Evolutionary conservation across 176 grass and related monocot species (phyloP).

Genomic region (Panicum miliaceum): DNA sequence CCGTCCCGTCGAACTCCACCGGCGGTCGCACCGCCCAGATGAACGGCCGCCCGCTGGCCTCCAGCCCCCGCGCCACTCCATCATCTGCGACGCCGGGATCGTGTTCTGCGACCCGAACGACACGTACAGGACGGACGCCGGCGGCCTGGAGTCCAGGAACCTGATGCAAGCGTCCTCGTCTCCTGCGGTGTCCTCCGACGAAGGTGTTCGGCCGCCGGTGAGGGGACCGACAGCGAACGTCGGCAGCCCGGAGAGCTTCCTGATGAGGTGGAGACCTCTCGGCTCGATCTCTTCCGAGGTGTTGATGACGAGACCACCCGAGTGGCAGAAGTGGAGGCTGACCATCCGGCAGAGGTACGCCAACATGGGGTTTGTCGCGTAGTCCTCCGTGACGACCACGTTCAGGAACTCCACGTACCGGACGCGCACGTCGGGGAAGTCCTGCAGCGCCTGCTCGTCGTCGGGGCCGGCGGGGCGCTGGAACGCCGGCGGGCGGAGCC

Average conservation of each 20-base stretch:
- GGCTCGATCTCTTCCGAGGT: constrained; percentile 50
- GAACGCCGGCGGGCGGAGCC: constrained; percentile 30
- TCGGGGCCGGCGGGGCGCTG: not conserved
- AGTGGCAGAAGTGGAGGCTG: constrained; percentile 5
- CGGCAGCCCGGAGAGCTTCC: constrained; percentile 37
- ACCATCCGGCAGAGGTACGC: constrained; percentile 16
- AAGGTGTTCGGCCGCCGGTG: not conserved
- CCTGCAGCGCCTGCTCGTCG: constrained; percentile 33
- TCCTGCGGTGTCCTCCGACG: no score
- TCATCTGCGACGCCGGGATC: constrained; percentile 52
- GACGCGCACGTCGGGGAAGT: constrained; percentile 45
- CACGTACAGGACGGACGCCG: constrained; percentile 50
- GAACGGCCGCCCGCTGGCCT: constrained; percentile 50
- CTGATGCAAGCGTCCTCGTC: constrained; percentile 3
- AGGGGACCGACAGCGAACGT: constrained; percentile 42
- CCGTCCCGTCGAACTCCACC: constrained; percentile 10
- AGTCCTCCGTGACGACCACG: not conserved
- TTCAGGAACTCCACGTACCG: constrained; percentile 8
- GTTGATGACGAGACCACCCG: constrained; percentile 41
- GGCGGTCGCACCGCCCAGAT: constrained; percentile 50
- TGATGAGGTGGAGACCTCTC: constrained; percentile 31
- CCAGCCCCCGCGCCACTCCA: constrained; percentile 53
- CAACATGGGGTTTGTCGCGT: not conserved
- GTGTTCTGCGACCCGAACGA: constrained; percentile 57
- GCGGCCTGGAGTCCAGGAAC: constrained; percentile 50